Base-by-base conservation (phyloP, 371 early-diverging fungal species). In the Conidiobolus incongruus region DNA sequence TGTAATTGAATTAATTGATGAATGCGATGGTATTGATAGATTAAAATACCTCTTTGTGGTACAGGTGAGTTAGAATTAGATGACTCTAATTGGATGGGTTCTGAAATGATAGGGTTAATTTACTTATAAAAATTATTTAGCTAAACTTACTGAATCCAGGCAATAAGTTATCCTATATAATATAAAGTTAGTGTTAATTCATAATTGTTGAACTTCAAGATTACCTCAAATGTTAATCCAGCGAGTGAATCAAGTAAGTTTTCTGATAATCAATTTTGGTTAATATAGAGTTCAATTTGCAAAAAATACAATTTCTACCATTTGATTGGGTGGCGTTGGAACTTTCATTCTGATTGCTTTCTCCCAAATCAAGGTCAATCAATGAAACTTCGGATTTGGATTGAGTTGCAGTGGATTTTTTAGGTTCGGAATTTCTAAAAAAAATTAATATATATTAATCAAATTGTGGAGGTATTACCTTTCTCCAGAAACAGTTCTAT, bases 321-420 rank as follows among this genome's bases (percentile, higher is more conserved):
- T 6, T 43, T 35, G 13, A 20, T 19, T 43, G 19, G 2, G 19
- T 17, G 13, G 43, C 33, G 21, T 32, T 13, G 11, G 21, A 37
- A 6, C 21, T 17, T 10, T 11, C n/a, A 21, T 37, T 37, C 19
- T 15, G 32, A 7, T 13, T 29, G 33, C 31, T 23, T 12, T 33
- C 31, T 19, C 32, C 44, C 31, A 33, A 32, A 13, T 33, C 44
- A 2, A 44, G 15, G 17, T 44, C 44, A 35, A 44, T 44, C 22
- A 44, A 35, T 11, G 36, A 21, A 6, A 19, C 19, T 23, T 38
- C 38, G 4, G 38, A 11, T 2, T 13, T 22, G 2, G 38, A 22
- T 5, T 13, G 4, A 19, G 2, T 23, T 3, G 17, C 22, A 23
- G 19, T 19, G 3, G 4, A 4, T 38, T 38, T 33, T 4, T 28